Percentiles rank a stretch among this genome's conserved stretches.
These are phyloP conservation scores for Suillus bovinus DNA, from an alignment of 768 basidiomycete species.

Conservation along the genomic window DNA sequence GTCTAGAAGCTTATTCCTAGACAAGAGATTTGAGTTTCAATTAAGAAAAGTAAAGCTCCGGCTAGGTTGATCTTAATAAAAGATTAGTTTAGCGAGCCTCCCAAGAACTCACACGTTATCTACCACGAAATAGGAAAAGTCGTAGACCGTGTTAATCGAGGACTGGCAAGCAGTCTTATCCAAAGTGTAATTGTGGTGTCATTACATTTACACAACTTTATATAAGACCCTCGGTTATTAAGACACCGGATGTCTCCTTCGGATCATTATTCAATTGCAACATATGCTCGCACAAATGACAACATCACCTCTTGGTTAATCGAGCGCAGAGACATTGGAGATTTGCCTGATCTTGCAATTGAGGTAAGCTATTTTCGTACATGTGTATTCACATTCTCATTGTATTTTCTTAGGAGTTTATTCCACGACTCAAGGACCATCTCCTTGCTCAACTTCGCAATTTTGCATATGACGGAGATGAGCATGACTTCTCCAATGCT, in stretches of 20 bases:
- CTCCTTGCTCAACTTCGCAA: conserved; percentile 6
- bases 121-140: no score
- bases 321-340: background rate
- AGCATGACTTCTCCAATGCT: conserved; percentile 18
- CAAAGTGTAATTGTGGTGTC: no score
- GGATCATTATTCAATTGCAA: conserved; percentile 23
- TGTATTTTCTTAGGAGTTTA: conserved; percentile 28
- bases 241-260: background rate
- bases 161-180: no score
- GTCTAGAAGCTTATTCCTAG: no score
- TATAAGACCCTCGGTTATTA: no score
- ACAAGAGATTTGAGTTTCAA: no score
- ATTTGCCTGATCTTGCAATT: conserved; percentile 26
- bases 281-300: conserved; percentile 6
- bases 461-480: conserved; percentile 15
- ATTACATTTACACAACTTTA: no score
- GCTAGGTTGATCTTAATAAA: no score
- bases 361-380: conserved; percentile 3
- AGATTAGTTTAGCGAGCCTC: no score
- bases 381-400: background rate
- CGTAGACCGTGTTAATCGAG: no score
- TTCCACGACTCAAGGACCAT: conserved; percentile 17
- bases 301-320: conserved; percentile 17
- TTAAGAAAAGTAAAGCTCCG: no score
- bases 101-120: no score